A percentile compares a stretch with the other conserved stretches of the same genome.
Evolutionary conservation across 495 filamentous ascomycete genomes (phyloP).

Genomic region (Xanthoparmelia taractica): DNA sequence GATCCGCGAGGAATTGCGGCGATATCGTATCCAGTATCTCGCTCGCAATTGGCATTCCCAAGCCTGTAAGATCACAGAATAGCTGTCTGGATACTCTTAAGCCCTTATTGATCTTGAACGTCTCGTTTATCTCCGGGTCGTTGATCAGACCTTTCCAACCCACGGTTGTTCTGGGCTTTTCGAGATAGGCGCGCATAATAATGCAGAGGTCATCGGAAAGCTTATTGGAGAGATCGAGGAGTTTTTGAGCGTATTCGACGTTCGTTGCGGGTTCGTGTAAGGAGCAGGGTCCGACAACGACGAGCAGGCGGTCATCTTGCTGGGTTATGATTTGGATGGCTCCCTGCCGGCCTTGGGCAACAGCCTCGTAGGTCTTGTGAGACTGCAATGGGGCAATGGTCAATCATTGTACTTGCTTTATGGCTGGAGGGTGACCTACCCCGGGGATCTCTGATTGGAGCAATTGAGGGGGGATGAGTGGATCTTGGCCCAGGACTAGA

Average conservation of each 20-base stretch:
- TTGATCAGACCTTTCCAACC: conserved; percentile 99
- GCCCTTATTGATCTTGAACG: conserved; percentile 98
- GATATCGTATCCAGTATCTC: conserved; percentile 99
- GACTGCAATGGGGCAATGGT: conserved; percentile 48
- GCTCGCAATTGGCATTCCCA: conserved; percentile 95
- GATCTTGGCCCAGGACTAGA: conserved; percentile 88
- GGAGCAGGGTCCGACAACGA: conserved; percentile 92
- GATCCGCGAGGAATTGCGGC: conserved; percentile 94
- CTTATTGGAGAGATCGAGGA: conserved; percentile 78
- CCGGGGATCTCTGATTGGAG: conserved; percentile 84
- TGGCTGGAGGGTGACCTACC: conserved; percentile 44
- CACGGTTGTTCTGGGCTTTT: conserved; percentile 97
- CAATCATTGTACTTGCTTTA: neutral
- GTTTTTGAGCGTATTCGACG: conserved; percentile 83
- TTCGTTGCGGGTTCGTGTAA: conserved; percentile 94
- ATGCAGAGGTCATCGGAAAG: conserved; percentile 85
- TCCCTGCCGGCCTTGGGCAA: conserved; percentile 73
- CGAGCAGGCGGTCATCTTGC: conserved; percentile 66
- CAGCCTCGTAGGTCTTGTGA: conserved; percentile 65
- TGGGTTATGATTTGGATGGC: conserved; percentile 73
- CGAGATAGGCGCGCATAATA: conserved; percentile 96
- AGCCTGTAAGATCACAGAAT: conserved; percentile 87
- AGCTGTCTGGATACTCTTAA: conserved; percentile 78
- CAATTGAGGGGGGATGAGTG: conserved; percentile 81
- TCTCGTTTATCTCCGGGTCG: conserved; percentile 97